These are phyloP conservation scores for Boletus vermiculosoides DNA, from an alignment of 768 basidiomycete genomes.

Conservation along the genomic window DNA sequence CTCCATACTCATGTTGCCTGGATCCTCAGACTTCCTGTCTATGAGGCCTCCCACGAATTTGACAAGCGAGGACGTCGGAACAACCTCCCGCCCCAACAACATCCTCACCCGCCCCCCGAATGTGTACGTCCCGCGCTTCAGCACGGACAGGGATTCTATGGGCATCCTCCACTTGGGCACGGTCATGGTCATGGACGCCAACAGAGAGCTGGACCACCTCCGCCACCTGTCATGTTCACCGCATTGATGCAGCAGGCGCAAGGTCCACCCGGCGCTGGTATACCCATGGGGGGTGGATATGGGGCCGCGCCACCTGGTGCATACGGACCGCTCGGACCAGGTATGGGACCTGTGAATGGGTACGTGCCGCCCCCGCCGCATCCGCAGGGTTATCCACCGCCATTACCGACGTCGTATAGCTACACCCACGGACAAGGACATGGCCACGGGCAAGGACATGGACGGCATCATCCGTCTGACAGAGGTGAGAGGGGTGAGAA, in stretches of 20 bases:
- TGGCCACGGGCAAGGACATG: conserved; percentile 12
- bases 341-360: conserved; percentile 14
- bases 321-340: conserved; percentile 14
- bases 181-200: conserved; percentile 31
- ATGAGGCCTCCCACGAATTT: conserved; percentile 83
- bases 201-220: conserved; percentile 28
- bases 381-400: conserved; percentile 19
- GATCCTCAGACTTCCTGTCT: conserved; percentile 57
- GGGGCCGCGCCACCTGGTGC: conserved; percentile 12
- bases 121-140: conserved; percentile 36
- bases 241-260: conserved; percentile 32
- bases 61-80: conserved; percentile 68
- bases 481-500: conserved; percentile 17
- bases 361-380: conserved; percentile 16
- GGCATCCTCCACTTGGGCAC: conserved; percentile 34
- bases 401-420: conserved; percentile 9
- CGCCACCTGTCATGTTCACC: conserved; percentile 27
- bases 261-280: conserved; percentile 8
- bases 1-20: neutral
- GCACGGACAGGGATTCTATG: conserved; percentile 28
- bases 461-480: conserved; percentile 14
- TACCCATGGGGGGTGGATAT: conserved; percentile 13
- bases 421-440: conserved; percentile 10
- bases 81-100: conserved; percentile 29
- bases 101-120: conserved; percentile 29